These are phyloP conservation scores for Cyphellophora attinorum DNA, from an alignment of 2,329 filamentous ascomycete genomes.

Conservation along the genomic window DNA sequence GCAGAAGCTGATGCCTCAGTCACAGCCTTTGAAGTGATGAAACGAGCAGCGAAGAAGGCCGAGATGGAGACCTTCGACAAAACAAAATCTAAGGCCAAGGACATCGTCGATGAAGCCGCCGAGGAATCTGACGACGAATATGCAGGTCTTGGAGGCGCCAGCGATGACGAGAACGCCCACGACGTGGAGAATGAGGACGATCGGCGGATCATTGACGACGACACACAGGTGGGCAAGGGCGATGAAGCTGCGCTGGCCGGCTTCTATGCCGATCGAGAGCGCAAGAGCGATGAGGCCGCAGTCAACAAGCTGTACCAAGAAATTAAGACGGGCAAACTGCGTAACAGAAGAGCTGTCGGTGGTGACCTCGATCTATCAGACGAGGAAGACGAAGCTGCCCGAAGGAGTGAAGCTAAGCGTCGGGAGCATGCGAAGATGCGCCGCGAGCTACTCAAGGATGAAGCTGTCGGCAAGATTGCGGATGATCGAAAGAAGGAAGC, in stretches of 20 bases:
- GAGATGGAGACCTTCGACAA: slow-evolving; percentile 59
- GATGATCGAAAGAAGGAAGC: slow-evolving; percentile 81
- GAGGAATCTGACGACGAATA: slow-evolving; percentile 98
- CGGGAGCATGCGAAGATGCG: slow-evolving; percentile 86
- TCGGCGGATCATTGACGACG: slow-evolving; percentile 82
- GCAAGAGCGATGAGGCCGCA: slow-evolving; percentile 71
- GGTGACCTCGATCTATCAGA: slow-evolving; percentile 79
- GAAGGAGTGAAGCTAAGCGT: slow-evolving; percentile 69
- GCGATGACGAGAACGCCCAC: slow-evolving; percentile 73
- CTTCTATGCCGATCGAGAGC: slow-evolving; percentile 74
- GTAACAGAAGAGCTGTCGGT: slow-evolving; percentile 64
- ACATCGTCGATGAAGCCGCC: slow-evolving; percentile 79
- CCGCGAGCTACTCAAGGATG: slow-evolving; percentile 76
- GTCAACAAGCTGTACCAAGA: slow-evolving; percentile 89
- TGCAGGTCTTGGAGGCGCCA: slow-evolving; percentile 79
- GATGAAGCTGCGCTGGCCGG: slow-evolving; percentile 77
- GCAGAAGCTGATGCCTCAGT: slow-evolving; percentile 27
- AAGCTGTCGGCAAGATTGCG: slow-evolving; percentile 82
- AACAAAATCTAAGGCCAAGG: slow-evolving; percentile 77
- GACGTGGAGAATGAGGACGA: slow-evolving; percentile 67
- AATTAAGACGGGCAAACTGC: slow-evolving; percentile 77
- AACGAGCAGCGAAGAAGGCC: slow-evolving; percentile 49
- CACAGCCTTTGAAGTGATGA: slow-evolving; percentile 62
- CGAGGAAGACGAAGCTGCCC: slow-evolving; percentile 77
- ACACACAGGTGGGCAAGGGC: slow-evolving; percentile 59